Percentiles rank a stretch among this genome's conserved stretches.
phyloP scores from a whole-genome alignment of 2,329 filamentous ascomycete genomes.

The Calonectria hongkongensis region DNA sequence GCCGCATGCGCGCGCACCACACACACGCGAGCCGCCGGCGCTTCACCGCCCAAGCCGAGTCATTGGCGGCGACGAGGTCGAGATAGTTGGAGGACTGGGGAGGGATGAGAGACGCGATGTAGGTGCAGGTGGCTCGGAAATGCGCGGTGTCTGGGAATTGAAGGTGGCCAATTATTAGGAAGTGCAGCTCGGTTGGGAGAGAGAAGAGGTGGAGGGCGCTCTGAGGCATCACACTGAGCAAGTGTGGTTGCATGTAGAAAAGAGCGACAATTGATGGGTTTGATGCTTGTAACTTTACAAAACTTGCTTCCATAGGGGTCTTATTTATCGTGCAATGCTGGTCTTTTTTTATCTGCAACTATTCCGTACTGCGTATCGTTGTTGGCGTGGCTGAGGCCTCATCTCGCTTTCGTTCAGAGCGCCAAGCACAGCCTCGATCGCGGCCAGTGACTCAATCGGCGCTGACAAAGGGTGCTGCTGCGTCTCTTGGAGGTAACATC shows the following conservation, averaged over 20 bases:
- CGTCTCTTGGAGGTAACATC: too few species aligned
- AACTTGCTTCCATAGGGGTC: background rate
- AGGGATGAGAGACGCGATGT: constrained; percentile 7
- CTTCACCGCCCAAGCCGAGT: constrained; percentile 15
- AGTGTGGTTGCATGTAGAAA: background rate
- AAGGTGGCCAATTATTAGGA: background rate
- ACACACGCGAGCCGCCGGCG: constrained; percentile 13
- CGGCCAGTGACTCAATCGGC: constrained; percentile 11
- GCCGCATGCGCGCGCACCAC: constrained; percentile 20
- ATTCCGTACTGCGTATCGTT: background rate
- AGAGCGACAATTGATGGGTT: background rate
- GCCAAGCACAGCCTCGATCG: background rate
- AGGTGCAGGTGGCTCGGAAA: constrained; percentile 17
- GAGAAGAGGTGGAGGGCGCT: background rate
- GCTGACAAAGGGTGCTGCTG: background rate
- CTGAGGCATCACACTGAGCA: constrained; percentile 1
- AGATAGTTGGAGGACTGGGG: constrained; percentile 1
- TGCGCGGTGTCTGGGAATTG: constrained; percentile 15
- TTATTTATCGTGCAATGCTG: background rate
- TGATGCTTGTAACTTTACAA: background rate
- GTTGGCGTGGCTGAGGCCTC: constrained; percentile 12
- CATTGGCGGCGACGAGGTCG: constrained; percentile 15
- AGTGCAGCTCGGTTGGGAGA: constrained; percentile 13
- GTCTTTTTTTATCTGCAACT: background rate
- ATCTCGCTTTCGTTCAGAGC: constrained; percentile 1